Conservation (phyloP, 345 rosid species). For the Gossypium herbaceum region DNA sequence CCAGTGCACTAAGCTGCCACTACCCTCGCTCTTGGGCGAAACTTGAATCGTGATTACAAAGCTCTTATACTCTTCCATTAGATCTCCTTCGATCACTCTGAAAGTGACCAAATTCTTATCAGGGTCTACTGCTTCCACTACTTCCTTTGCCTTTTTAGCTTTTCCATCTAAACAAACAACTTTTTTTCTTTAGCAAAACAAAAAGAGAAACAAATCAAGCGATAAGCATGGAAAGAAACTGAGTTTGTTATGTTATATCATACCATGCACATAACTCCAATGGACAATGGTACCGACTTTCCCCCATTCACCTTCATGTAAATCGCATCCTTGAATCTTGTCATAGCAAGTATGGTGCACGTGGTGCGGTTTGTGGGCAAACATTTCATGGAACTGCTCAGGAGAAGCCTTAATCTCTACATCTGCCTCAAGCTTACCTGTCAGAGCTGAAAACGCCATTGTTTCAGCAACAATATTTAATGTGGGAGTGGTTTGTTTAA, state of each 20-base stretch:
- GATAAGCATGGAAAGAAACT: background rate
- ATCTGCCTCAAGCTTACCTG: background rate
- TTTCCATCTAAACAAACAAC: slow-evolving; percentile 17
- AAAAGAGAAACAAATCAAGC: background rate
- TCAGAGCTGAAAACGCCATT: background rate
- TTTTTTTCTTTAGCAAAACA: background rate
- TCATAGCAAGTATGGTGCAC: background rate
- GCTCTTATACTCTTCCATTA: slow-evolving; percentile 31
- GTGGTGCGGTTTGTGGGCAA: background rate
- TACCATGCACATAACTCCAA: background rate
- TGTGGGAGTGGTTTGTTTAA: too few species aligned
- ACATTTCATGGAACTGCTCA: background rate
- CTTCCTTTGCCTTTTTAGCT: slow-evolving; percentile 25
- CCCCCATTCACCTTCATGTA: slow-evolving; percentile 1
- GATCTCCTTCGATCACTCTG: slow-evolving; percentile 32
- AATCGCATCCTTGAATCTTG: background rate
- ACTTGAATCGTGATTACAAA: slow-evolving; percentile 12
- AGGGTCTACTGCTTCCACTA: slow-evolving; percentile 27
- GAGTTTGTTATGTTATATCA: background rate
- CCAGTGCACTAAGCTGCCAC: slow-evolving; percentile 25
- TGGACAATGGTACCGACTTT: background rate
- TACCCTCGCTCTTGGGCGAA: slow-evolving; percentile 20
- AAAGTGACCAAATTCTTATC: slow-evolving; percentile 24
- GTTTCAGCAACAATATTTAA: background rate
- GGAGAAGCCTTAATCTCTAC: slow-evolving; percentile 1